These are phyloP conservation scores for Medicago arabica DNA, from an alignment of 306 rosid species.

Conservation along the genomic window DNA sequence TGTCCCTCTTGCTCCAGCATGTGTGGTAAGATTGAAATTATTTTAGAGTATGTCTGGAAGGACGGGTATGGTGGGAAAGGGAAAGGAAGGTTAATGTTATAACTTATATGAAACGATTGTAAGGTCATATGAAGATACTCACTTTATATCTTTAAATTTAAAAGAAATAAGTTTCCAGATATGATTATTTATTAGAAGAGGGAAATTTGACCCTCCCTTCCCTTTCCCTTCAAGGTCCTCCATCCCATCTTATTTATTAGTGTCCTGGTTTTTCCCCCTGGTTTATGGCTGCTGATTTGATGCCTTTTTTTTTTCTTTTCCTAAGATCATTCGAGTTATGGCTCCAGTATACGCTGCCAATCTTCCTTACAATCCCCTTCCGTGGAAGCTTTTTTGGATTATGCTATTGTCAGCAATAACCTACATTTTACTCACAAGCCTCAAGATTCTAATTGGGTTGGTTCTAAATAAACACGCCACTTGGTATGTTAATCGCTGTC, in stretches of 20 bases:
- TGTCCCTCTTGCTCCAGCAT: conserved; percentile 93
- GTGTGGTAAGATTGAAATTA: conserved; percentile 73
- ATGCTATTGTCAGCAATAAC: conserved; percentile 62
- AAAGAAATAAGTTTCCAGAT: neutral
- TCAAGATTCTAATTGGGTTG: conserved; percentile 77
- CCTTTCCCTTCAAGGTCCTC: conserved; percentile 18
- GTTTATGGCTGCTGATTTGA: conserved; percentile 25
- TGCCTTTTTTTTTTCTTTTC: neutral
- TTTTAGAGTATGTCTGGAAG: neutral
- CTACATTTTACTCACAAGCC: conserved; percentile 85
- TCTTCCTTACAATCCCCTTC: conserved; percentile 69
- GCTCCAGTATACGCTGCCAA: conserved; percentile 83
- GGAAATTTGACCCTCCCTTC: neutral
- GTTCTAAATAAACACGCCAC: conserved; percentile 72
- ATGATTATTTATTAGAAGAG: neutral
- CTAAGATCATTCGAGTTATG: conserved; percentile 83
- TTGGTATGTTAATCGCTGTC: conserved; percentile 88
- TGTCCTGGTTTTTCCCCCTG: neutral
- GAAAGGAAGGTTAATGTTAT: neutral
- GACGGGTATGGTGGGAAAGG: neutral
- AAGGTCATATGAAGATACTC: neutral
- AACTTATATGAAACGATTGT: neutral
- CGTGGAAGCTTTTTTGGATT: conserved; percentile 68
- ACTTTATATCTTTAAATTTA: neutral
- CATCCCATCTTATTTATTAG: conserved; percentile 2